Evolutionary conservation across 2,329 filamentous ascomycete species (phyloP), one percentile per base, ranked within the genome.

Genomic region (Colletotrichum sp.): DNA sequence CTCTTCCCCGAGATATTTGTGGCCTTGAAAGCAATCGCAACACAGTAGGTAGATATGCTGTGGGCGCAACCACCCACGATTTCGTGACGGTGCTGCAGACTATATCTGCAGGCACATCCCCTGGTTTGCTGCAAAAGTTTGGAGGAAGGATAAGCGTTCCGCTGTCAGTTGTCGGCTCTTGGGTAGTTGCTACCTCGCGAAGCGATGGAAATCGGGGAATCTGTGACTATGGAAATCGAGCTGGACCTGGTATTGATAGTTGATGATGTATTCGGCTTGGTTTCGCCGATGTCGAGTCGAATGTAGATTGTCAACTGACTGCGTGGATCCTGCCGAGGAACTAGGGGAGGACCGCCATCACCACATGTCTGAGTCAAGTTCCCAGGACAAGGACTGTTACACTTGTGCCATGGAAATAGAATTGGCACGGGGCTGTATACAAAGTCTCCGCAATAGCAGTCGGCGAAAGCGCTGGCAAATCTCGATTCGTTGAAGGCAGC

Each of bases 1-100:
- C 36, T 44, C 39, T 44, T n/a, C 18, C 8, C 1, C 2, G 18
- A 44, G 0, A 6, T 6, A n/a, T 2, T n/a, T 1, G 1, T n/a
- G 18, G 39, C 18, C 9, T 44, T n/a, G 16, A 18, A 9, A n/a
- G 39, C 39, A 44, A 10, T n/a, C 1, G 39, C 5, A n/a, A 18
- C 36, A 1, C 39, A 44, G 2, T 44, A n/a, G 39, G 39, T 2
- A n/a, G 39, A 10, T 1, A n/a, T 44, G 8, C 1, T n/a, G 8
- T n/a, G 18, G 36, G 16, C 18, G 0, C 39, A 49, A 49, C 44
- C 44, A 49, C 18, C 44, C 44, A 49, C 44, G 18, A 49, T 49
- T 49, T 21, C 9, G 44, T 49, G 18, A 49, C 5, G n/a, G 18
- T 49, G 44, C 44, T 21, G 18, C 3, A 49, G 6, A 49, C 10